Percentiles rank a stretch among this genome's conserved stretches.
phyloP scores from a whole-genome alignment of 148 eudicot species.

The Nepenthes mirabilis region DNA sequence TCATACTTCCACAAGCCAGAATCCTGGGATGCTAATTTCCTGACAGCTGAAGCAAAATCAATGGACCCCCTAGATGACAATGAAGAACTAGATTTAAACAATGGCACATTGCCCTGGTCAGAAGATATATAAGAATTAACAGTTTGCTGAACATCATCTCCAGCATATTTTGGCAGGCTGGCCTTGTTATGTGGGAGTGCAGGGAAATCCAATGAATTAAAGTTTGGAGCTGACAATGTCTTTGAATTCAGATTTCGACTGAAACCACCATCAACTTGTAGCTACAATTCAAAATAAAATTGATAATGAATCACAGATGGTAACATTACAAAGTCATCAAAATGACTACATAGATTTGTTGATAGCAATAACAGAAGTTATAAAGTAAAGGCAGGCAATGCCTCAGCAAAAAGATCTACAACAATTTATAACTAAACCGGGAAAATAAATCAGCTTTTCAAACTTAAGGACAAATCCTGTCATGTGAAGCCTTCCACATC shows the following conservation, averaged over 20 bases:
- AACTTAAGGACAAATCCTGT: too few species aligned
- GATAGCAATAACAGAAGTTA: too few species aligned
- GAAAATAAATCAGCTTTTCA: too few species aligned
- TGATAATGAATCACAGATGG: not conserved
- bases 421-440: too few species aligned
- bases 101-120: conserved; percentile 41
- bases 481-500: too few species aligned
- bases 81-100: conserved; percentile 48
- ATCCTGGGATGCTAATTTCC: conserved; percentile 76
- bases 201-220: conserved; percentile 67
- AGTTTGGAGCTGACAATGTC: conserved; percentile 64
- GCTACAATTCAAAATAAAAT: conserved; percentile 29
- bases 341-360: not conserved
- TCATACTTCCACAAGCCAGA: conserved; percentile 63
- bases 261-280: conserved; percentile 79
- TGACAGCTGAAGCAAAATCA: conserved; percentile 95
- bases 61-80: conserved; percentile 44
- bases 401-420: too few species aligned
- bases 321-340: not conserved
- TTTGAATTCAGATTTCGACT: conserved; percentile 48
- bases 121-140: conserved; percentile 38
- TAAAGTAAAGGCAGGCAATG: too few species aligned
- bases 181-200: conserved; percentile 58
- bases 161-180: conserved; percentile 34
- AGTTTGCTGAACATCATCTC: conserved; percentile 49